Evolutionary conservation across 495 filamentous ascomycete genomes (phyloP).

Genomic region (Daldinia vernicosa): DNA sequence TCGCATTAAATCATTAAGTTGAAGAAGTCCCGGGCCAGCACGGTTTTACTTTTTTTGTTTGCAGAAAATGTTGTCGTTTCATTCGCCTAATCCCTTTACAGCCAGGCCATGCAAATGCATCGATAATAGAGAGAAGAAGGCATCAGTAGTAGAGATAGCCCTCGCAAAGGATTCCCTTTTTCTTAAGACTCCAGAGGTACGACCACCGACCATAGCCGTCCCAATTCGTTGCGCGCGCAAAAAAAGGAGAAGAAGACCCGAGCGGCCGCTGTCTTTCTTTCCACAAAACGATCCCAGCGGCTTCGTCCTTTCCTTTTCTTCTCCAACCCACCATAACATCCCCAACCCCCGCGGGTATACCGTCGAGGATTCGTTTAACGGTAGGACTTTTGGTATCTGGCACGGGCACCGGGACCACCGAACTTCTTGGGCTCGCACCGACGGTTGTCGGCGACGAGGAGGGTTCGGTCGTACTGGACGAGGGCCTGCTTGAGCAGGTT

Average conservation of each 20-base stretch:
- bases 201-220: conserved; percentile 45
- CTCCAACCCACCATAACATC: neutral
- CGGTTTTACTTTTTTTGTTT: conserved; percentile 17
- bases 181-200: conserved; percentile 46
- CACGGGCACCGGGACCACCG: conserved; percentile 88
- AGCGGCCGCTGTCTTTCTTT: conserved; percentile 7
- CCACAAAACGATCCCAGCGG: neutral
- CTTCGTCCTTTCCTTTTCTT: conserved; percentile 7
- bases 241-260: conserved; percentile 30
- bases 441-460: conserved; percentile 97
- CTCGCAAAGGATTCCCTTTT: conserved; percentile 42
- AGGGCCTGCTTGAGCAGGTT: conserved; percentile 97
- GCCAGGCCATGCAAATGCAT: conserved; percentile 52
- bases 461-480: conserved; percentile 92
- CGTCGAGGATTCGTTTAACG: conserved; percentile 57
- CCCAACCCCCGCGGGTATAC: neutral
- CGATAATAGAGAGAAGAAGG: conserved; percentile 41
- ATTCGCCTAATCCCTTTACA: conserved; percentile 52
- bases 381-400: conserved; percentile 92
- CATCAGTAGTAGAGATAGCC: conserved; percentile 37
- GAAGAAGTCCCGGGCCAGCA: neutral
- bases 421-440: conserved; percentile 96
- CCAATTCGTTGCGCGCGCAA: conserved; percentile 31
- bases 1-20: neutral
- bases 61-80: conserved; percentile 45